Base-by-base conservation (phyloP, 2,329 filamentous ascomycete species). In the Shiraia bambusicola region DNA sequence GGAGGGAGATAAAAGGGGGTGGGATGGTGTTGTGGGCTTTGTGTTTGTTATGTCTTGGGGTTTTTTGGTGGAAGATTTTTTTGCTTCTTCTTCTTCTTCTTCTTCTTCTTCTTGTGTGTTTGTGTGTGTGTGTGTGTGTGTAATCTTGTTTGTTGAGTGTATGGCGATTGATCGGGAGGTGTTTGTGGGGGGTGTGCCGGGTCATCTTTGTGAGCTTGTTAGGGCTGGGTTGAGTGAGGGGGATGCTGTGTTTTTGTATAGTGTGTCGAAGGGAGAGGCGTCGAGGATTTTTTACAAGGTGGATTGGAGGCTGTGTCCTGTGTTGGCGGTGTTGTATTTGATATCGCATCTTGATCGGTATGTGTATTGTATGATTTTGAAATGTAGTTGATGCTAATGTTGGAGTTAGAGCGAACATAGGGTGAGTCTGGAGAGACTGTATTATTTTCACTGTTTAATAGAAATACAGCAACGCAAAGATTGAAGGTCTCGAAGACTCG, bases 401-500 rank as follows among this genome's bases (percentile, higher is more conserved):
- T 3, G 17, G 9, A 3, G 12, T 1, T 22, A 54, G 68, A 27
- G 59, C 57, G 12, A 71, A 71, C 31, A 69, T 71, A 28, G 56
- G 49, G 45, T 47, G 24, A 14, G 30, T 31, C n/a, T 6, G n/a
- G 9, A 27, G 11, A 14, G 5, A 19, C 6, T 17, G 26, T 26
- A 7, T 3, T 15, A 15, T 31, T 17, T 25, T 14, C 22, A 22
- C 11, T 27, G 12, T 32, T 22, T 37, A 11, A 37, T 26, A 6
- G n/a, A 16, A 8, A 17, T 19, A 7, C 22, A 47, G 48, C 16
- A 83, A 79, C 73, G 71, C 56, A 37, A 62, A 60, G 13, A 61
- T 72, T 25, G 59, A 66, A 36, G 56, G 59, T 13, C 42, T 65
- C 11, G 51, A 49, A 12, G 48, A 45, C 10, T 49, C 56, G 3